Evolutionary conservation across 139 green algal species (phyloP).

Genomic region (Tetradesmus lagerheimii): DNA sequence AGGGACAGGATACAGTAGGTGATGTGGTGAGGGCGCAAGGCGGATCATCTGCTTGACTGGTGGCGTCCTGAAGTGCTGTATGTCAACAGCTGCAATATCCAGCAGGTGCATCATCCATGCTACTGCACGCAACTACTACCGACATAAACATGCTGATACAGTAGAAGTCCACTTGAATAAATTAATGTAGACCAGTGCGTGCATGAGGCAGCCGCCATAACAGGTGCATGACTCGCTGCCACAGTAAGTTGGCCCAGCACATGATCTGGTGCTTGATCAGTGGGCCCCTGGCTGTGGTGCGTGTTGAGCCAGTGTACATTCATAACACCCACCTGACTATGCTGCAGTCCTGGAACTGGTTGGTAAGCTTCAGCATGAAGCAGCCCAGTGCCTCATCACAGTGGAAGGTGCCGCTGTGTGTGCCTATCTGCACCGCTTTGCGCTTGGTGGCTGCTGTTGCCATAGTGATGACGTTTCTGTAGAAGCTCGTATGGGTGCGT

Average conservation of each 20-base stretch:
- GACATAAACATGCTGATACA: not conserved
- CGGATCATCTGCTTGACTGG: not conserved
- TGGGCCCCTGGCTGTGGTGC: too few relatives aligned
- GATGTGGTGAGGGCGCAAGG: too few relatives aligned
- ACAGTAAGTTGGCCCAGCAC: too few relatives aligned
- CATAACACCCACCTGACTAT: not conserved
- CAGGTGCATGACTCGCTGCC: too few relatives aligned
- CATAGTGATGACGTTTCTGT: slow-evolving; percentile 8
- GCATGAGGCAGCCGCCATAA: too few relatives aligned
- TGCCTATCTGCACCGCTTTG: slow-evolving; percentile 77
- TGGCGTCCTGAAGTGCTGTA: not conserved
- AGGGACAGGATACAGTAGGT: not conserved
- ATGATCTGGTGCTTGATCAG: too few relatives aligned
- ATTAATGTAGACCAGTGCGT: too few relatives aligned
- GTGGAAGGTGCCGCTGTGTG: slow-evolving; percentile 96
- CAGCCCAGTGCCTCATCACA: slow-evolving; percentile 98
- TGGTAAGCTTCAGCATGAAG: slow-evolving; percentile 85
- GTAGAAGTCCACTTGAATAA: too few relatives aligned
- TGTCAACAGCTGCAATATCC: not conserved
- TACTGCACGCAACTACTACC: not conserved
- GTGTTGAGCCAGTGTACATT: too few relatives aligned
- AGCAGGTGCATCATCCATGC: not conserved
- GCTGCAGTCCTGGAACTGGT: slow-evolving; percentile 56
- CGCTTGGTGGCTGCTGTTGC: slow-evolving; percentile 43
- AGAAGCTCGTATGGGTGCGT: not conserved